These are phyloP conservation scores for Priceomyces haplophilus DNA, from an alignment of 805 yeast species.

Conservation along the genomic window DNA sequence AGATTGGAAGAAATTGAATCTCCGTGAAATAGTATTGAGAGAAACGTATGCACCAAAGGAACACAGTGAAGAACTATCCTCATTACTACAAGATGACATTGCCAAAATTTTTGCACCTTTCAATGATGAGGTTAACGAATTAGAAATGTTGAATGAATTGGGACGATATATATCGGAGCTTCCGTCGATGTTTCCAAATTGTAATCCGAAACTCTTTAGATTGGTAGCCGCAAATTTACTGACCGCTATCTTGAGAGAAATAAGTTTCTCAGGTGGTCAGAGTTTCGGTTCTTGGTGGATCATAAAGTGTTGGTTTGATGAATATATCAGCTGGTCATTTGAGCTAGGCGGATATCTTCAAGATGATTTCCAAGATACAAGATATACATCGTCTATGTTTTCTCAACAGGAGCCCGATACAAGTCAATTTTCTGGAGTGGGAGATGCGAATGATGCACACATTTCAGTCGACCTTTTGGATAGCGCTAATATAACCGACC, in stretches of 20 bases:
- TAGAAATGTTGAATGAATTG: slow-evolving; percentile 7
- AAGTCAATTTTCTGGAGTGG: not conserved
- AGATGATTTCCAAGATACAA: slow-evolving; percentile 19
- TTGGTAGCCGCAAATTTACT: slow-evolving; percentile 52
- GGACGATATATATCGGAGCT: slow-evolving; percentile 32
- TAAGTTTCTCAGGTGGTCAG: slow-evolving; percentile 54
- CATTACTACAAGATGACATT: slow-evolving; percentile 34
- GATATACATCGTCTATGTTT: not conserved
- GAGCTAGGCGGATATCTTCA: slow-evolving; percentile 57
- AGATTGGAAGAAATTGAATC: slow-evolving; percentile 59
- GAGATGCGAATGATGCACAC: too few species aligned
- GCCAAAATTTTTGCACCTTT: slow-evolving; percentile 22
- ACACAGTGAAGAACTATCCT: slow-evolving; percentile 29
- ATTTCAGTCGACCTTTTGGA: slow-evolving; percentile 2
- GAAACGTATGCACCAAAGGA: slow-evolving; percentile 49
- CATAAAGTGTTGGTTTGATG: slow-evolving; percentile 72
- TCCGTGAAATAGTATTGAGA: slow-evolving; percentile 41
- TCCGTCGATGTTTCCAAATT: slow-evolving; percentile 47
- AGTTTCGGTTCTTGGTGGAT: slow-evolving; percentile 77
- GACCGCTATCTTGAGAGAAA: slow-evolving; percentile 59
- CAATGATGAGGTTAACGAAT: slow-evolving; percentile 1
- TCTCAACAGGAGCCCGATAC: not conserved
- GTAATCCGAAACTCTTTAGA: slow-evolving; percentile 54
- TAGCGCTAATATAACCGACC: not conserved
- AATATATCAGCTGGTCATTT: slow-evolving; percentile 63